phyloP scores from a whole-genome alignment of 2,329 filamentous ascomycete genomes.

The Neonectria coccinea region DNA sequence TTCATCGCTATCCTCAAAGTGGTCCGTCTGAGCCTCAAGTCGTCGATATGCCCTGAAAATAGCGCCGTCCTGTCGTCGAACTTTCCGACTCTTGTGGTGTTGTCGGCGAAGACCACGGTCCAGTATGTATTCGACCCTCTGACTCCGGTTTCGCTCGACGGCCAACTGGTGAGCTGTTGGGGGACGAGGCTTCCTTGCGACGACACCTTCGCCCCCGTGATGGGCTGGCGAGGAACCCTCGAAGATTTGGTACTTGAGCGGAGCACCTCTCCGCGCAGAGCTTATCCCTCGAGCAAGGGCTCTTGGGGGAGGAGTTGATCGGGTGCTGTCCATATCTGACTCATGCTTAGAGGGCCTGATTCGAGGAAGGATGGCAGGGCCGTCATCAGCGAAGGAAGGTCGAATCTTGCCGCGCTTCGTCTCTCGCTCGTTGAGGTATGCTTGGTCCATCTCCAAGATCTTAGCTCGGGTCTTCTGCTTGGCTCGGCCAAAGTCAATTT shows the following conservation, averaged over 20 bases:
- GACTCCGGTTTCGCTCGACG: slow-evolving; percentile 81
- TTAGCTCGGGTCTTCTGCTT: slow-evolving; percentile 81
- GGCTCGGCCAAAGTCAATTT: slow-evolving; percentile 76
- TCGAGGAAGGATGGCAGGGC: slow-evolving; percentile 69
- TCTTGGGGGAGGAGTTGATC: slow-evolving; percentile 57
- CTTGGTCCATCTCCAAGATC: slow-evolving; percentile 81
- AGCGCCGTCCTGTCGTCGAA: slow-evolving; percentile 72
- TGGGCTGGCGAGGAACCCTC: slow-evolving; percentile 71
- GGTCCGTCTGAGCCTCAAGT: slow-evolving; percentile 66
- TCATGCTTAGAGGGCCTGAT: slow-evolving; percentile 73
- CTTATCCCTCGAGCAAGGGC: slow-evolving; percentile 44
- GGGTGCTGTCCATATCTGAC: slow-evolving; percentile 59
- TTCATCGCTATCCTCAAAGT: slow-evolving; percentile 72
- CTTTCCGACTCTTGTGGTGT: slow-evolving; percentile 72
- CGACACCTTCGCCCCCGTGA: slow-evolving; percentile 66
- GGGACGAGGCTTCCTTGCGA: slow-evolving; percentile 74
- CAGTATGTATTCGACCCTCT: slow-evolving; percentile 85
- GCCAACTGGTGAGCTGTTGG: slow-evolving; percentile 86
- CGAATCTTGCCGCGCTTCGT: slow-evolving; percentile 65
- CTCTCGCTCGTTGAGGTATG: slow-evolving; percentile 72
- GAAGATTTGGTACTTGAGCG: slow-evolving; percentile 69
- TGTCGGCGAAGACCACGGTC: slow-evolving; percentile 77
- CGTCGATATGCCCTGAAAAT: slow-evolving; percentile 76
- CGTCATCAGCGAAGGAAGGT: slow-evolving; percentile 61
- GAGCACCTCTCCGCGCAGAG: slow-evolving; percentile 56